Evolutionary conservation across 345 rosid species (phyloP), one percentile per base, ranked within the genome.

Genomic region (Rhodamnia argentea): DNA sequence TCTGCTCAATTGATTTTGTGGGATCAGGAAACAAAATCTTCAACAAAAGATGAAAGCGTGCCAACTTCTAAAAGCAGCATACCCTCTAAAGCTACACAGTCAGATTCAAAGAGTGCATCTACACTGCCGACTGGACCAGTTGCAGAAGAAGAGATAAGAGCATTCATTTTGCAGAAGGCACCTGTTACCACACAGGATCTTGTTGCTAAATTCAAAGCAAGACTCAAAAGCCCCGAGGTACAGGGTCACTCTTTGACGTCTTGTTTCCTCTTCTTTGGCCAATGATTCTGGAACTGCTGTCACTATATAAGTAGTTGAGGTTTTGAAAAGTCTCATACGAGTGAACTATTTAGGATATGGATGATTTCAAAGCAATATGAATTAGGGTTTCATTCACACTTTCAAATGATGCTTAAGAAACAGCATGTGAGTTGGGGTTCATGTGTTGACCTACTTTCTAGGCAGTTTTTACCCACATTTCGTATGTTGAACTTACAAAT

Each of bases 131-230:
- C 96, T 5, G 98, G 94, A 26, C 96, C 96, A 52, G 98, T 96
- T 88, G 93, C 98, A 52, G 99, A 96, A 91, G 98, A 95, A 20
- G 99, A 96, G 91, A 94, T 97, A 82, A 93, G 96, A 75, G 95
- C 96, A 82, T 96, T 96, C 86, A 88, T 97, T 88, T 74, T 94
- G 94, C 95, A 95, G 86, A 94, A 90, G 88, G 91, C 93, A 32
- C 97, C 94, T 37, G 92, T 97, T 15, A 96, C 99, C 42, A 97
- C 99, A 51, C 95, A 94, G 87, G 98, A 94, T 78, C 96, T 97
- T 88, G 99, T 97, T 83, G 95, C 94, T 87, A 91, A 93, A 85
- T 97, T 97, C 58, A 96, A 90, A 89, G 92, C 96, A 32, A 92
- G 98, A 84, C 94, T 96, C 40, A 96, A 92, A 87, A 84, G 89